These are phyloP conservation scores for Malassezia caprae DNA, from an alignment of 1,284 basidiomycete species.

Conservation along the genomic window DNA sequence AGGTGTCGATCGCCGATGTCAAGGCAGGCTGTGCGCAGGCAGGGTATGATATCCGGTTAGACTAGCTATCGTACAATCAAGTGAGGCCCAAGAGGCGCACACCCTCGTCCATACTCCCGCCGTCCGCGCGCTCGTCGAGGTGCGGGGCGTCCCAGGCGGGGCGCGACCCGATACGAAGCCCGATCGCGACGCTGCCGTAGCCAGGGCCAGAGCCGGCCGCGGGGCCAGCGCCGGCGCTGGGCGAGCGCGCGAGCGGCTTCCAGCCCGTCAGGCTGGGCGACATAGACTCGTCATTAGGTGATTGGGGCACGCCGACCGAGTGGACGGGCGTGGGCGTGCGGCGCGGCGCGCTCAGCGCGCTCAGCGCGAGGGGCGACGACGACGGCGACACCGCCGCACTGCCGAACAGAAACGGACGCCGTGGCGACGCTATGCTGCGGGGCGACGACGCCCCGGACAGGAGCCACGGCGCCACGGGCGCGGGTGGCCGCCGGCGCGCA, in stretches of 20 bases:
- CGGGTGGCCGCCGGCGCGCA: neutral
- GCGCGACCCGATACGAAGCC: conserved; percentile 11
- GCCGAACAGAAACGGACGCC: conserved; percentile 1
- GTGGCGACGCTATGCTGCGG: conserved; percentile 9
- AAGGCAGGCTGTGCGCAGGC: conserved; percentile 42
- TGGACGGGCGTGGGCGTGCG: neutral
- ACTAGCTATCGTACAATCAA: conserved; percentile 11
- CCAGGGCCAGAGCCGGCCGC: conserved; percentile 14
- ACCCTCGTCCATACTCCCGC: conserved; percentile 22
- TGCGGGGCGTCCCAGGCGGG: neutral
- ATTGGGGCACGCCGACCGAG: neutral
- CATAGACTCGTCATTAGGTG: neutral
- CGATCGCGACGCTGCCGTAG: conserved; percentile 16
- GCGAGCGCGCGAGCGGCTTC: conserved; percentile 2
- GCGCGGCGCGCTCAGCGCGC: neutral
- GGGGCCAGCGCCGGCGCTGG: neutral
- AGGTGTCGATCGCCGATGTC: conserved; percentile 58
- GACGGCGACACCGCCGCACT: conserved; percentile 9
- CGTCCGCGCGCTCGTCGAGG: conserved; percentile 24
- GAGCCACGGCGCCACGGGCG: neutral
- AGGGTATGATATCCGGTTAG: conserved; percentile 32
- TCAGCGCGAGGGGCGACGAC: conserved; percentile 14
- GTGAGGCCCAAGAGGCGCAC: conserved; percentile 19
- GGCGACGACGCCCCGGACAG: neutral
- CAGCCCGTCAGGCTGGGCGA: neutral